Percentiles rank a stretch among this genome's conserved stretches.
phyloP scores from a whole-genome alignment of 2,329 filamentous ascomycete genomes.

The Moelleriella libera region DNA sequence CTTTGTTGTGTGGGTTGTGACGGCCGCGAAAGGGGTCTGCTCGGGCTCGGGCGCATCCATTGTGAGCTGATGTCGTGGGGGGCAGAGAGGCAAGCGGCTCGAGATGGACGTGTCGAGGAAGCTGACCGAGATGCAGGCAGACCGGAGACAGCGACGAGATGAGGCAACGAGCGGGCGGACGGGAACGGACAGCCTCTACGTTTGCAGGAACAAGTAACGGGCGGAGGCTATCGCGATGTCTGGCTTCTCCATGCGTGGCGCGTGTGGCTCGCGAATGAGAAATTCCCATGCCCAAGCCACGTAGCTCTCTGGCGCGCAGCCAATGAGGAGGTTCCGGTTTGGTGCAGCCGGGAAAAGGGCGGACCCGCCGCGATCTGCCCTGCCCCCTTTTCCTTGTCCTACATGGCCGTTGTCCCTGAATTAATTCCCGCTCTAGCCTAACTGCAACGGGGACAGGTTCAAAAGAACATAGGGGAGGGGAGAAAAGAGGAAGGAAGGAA shows the following conservation, averaged over 20 bases:
- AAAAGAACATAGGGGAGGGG: not conserved
- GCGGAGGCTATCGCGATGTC: not conserved
- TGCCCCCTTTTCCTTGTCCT: not conserved
- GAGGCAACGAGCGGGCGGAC: not conserved
- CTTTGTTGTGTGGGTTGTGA: conserved; percentile 71
- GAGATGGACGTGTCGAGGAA: not conserved
- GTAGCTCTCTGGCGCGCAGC: no score
- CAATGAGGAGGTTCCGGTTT: no score
- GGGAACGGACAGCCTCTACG: not conserved
- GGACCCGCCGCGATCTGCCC: not conserved
- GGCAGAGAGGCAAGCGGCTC: not conserved
- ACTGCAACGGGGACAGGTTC: not conserved
- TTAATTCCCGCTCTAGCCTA: no score
- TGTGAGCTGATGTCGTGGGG: not conserved
- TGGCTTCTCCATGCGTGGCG: not conserved
- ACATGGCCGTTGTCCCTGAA: no score
- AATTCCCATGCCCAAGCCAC: not conserved
- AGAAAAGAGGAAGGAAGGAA: not conserved
- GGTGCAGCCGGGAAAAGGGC: not conserved
- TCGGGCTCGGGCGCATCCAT: conserved; percentile 87
- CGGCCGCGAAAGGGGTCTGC: conserved; percentile 80
- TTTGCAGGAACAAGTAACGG: not conserved
- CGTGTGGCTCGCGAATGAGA: conserved; percentile 1
- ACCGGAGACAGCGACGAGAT: not conserved
- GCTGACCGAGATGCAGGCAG: not conserved